Evolutionary conservation across 805 yeast genomes (phyloP).

Genomic region (Yarrowia osloensis): DNA sequence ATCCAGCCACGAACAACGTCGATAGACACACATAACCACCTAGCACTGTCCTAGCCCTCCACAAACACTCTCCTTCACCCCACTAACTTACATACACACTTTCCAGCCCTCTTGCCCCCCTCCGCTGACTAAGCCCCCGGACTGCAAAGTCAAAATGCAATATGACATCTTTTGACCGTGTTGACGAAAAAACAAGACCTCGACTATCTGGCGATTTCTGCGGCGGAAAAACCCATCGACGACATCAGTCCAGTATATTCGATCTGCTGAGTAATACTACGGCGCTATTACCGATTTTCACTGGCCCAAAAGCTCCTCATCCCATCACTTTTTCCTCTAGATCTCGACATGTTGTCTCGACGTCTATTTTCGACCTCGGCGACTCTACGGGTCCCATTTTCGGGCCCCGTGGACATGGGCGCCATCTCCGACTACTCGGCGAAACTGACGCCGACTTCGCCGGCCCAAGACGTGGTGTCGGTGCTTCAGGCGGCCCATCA

Average conservation of each 20-base stretch:
- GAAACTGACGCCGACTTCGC: neutral
- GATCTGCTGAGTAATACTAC: neutral
- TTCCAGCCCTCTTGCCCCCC: no score
- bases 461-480: conserved; percentile 4
- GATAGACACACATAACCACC: no score
- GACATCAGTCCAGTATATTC: neutral
- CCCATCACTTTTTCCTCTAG: neutral
- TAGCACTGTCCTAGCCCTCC: no score
- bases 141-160: neutral
- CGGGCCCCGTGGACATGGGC: conserved; percentile 21
- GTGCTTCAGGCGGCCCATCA: conserved; percentile 11
- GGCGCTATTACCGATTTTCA: neutral
- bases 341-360: neutral
- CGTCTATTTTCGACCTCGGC: conserved; percentile 1
- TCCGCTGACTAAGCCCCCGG: neutral
- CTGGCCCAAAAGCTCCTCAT: no score
- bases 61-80: no score
- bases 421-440: neutral
- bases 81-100: no score
- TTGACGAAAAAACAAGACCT: neutral
- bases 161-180: no score
- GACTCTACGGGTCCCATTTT: neutral
- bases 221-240: neutral
- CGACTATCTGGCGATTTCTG: neutral
- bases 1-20: no score